Evolutionary conservation across 2,329 filamentous ascomycete species (phyloP).

Genomic region (Gremmenia infestans): DNA sequence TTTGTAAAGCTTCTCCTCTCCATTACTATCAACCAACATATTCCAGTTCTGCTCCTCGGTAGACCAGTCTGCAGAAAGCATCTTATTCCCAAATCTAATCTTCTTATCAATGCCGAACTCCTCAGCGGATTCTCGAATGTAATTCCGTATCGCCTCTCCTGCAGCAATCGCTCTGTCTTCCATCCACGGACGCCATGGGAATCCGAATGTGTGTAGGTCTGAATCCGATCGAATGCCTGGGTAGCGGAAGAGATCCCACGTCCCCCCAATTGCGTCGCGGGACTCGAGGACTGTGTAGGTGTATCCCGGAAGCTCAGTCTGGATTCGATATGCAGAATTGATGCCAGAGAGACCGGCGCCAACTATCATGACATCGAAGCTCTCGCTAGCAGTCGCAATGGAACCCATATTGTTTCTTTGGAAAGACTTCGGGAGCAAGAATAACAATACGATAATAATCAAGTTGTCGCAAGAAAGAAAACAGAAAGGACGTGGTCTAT

Average conservation of each 20-base stretch:
- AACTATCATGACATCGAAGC: conserved; percentile 56
- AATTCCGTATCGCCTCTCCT: conserved; percentile 47
- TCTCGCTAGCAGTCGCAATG: conserved; percentile 2
- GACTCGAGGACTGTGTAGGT: conserved; percentile 65
- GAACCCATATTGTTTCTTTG: conserved; percentile 12
- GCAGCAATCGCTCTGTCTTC: conserved; percentile 46
- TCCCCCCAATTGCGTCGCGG: conserved; percentile 64
- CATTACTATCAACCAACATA: conserved; percentile 37
- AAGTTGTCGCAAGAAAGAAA: no score
- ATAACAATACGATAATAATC: no score
- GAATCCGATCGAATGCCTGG: conserved; percentile 65
- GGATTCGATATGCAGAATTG: conserved; percentile 67
- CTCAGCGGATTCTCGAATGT: conserved; percentile 48
- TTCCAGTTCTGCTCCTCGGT: conserved; percentile 50
- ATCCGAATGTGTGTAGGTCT: conserved; percentile 58
- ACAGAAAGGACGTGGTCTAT: no score
- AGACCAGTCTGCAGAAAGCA: conserved; percentile 50
- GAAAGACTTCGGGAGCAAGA: no score
- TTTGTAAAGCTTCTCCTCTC: conserved; percentile 26
- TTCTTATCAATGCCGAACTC: conserved; percentile 49
- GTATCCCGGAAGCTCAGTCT: conserved; percentile 48
- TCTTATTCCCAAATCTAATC: conserved; percentile 47
- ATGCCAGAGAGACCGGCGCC: conserved; percentile 73
- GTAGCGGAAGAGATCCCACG: conserved; percentile 75
- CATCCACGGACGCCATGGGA: conserved; percentile 66